Percentiles rank a stretch among this genome's conserved stretches.
phyloP scores from a whole-genome alignment of 169 alveolate genomes.

The Cryptosporidium viatorum region DNA sequence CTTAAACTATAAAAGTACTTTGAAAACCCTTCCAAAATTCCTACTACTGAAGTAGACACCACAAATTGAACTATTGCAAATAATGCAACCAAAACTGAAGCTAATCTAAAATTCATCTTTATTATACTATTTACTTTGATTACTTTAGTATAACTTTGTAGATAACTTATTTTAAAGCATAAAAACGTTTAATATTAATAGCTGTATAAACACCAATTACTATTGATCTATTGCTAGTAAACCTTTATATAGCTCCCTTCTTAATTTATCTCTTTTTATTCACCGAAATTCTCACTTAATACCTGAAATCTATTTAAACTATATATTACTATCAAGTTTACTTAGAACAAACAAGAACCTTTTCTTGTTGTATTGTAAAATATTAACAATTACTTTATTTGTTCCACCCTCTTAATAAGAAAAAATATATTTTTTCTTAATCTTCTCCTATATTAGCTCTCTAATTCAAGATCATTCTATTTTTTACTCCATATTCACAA shows the following conservation, averaged over 20 bases:
- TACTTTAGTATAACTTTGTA: neutral
- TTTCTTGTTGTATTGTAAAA: neutral
- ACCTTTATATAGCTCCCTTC: neutral
- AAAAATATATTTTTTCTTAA: neutral
- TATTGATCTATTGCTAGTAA: neutral
- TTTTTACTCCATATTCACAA: neutral
- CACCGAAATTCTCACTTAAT: neutral
- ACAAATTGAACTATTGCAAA: constrained; percentile 2
- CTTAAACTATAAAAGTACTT: constrained; percentile 37
- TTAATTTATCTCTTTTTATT: neutral
- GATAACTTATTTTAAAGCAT: neutral
- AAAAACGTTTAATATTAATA: neutral
- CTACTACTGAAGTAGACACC: constrained; percentile 2
- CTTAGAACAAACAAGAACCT: neutral
- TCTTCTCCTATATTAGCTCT: neutral
- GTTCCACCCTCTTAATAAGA: neutral
- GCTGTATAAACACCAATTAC: constrained; percentile 13
- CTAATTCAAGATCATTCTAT: neutral
- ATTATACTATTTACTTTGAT: neutral
- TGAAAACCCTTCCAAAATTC: constrained; percentile 32
- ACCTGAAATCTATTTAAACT: neutral
- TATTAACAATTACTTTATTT: neutral
- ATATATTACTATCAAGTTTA: neutral
- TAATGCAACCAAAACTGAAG: neutral
- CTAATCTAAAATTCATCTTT: constrained; percentile 32